Conservation (phyloP, 768 basidiomycete species). For the Atractiella rhizophila region DNA sequence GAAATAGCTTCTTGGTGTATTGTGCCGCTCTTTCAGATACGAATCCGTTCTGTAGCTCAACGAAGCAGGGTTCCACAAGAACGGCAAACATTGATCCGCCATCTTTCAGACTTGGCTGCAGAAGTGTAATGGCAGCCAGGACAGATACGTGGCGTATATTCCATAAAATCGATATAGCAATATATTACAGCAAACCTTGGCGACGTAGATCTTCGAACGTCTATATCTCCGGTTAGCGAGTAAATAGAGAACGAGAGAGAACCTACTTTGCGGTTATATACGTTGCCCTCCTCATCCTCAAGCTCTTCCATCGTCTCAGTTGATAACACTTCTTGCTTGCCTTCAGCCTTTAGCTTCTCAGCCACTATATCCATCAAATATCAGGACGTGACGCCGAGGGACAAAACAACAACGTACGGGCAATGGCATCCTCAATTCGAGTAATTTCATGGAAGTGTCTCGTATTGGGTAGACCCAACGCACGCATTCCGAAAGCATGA, state of each 20-base stretch:
- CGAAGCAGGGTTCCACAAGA: no score
- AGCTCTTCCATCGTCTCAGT: constrained; percentile 93
- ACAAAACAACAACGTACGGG: no score
- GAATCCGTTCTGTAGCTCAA: no score
- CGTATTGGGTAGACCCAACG: constrained; percentile 85
- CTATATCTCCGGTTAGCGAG: not conserved
- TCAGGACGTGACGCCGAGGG: not conserved
- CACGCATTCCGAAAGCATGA: constrained; percentile 95
- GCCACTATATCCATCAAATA: constrained; percentile 37
- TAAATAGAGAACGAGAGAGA: not conserved
- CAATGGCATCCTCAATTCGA: constrained; percentile 80
- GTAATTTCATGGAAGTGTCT: constrained; percentile 99
- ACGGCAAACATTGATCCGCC: no score
- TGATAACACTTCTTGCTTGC: constrained; percentile 74
- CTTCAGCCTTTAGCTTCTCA: constrained; percentile 89
- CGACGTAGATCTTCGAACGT: no score
- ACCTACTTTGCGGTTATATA: constrained; percentile 59
- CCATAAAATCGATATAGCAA: no score
- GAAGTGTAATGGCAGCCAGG: no score
- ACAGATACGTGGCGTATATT: no score
- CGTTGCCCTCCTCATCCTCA: constrained; percentile 94
- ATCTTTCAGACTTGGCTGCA: no score
- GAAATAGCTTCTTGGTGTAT: no score
- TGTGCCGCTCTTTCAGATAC: no score
- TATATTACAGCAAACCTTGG: no score